Conservation (phyloP, 345 rosid genomes). For the Arabidopsis suecica region DNA sequence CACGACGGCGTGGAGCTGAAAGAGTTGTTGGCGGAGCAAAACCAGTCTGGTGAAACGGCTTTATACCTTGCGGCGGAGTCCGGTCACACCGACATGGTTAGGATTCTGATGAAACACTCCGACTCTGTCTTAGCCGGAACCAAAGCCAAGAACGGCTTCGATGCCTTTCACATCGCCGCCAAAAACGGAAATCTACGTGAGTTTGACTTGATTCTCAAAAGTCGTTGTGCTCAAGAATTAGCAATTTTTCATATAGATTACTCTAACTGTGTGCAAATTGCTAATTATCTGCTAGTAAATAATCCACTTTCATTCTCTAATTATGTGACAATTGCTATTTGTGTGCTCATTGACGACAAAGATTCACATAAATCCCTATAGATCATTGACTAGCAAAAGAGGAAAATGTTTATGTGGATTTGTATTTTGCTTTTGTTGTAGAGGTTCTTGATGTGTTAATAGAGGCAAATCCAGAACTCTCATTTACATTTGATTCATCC, state of each 20-base stretch:
- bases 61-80: constrained; percentile 84
- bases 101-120: constrained; percentile 61
- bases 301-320: not conserved
- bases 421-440: constrained; percentile 40
- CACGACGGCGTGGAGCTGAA: constrained; percentile 52
- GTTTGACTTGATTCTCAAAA: constrained; percentile 15
- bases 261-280: not conserved
- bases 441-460: constrained; percentile 69
- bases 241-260: not conserved
- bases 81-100: constrained; percentile 68
- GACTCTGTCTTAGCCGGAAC: constrained; percentile 63
- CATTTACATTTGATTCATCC: constrained; percentile 72
- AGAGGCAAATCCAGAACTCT: constrained; percentile 68
- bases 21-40: constrained; percentile 62
- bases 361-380: not conserved
- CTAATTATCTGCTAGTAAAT: too few relatives aligned
- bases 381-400: not conserved
- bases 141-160: constrained; percentile 82
- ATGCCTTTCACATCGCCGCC: constrained; percentile 91
- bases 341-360: not conserved
- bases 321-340: not conserved
- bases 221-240: not conserved
- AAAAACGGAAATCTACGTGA: constrained; percentile 81
- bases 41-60: constrained; percentile 85
- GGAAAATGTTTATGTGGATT: not conserved